Percentiles rank a stretch among this genome's conserved stretches.
Evolutionary conservation across 108 stramenopile species (phyloP).

Genomic region (Nitzschia sp.): DNA sequence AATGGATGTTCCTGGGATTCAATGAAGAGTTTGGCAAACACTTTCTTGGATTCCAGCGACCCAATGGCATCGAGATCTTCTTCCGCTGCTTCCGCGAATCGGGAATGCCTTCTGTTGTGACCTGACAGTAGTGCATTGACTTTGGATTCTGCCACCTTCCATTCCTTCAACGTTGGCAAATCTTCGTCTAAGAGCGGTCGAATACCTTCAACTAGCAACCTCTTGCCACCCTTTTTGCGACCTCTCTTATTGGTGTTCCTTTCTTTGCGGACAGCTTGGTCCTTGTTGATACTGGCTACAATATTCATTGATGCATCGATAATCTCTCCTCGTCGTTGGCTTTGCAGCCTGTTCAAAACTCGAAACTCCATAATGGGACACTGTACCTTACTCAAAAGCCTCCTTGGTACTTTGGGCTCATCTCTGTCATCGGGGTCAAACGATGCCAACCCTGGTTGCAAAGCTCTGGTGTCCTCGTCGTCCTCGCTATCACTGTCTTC

Average conservation of each 20-base stretch:
- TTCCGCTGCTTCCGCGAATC: not conserved
- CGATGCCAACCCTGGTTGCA: not conserved
- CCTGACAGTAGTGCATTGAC: slow-evolving; percentile 1
- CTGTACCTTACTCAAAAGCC: slow-evolving; percentile 22
- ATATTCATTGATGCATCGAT: slow-evolving; percentile 57
- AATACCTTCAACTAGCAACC: not conserved
- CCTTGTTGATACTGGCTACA: slow-evolving; percentile 37
- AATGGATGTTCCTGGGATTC: slow-evolving; percentile 69
- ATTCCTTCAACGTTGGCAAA: not conserved
- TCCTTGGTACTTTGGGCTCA: not conserved
- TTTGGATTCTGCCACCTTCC: not conserved
- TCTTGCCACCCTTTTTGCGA: not conserved
- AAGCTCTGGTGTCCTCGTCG: not conserved
- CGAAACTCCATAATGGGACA: slow-evolving; percentile 78
- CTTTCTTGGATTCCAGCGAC: slow-evolving; percentile 39
- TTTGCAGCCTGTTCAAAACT: slow-evolving; percentile 54
- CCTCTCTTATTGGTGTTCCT: not conserved
- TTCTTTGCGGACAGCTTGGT: not conserved
- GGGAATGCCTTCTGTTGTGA: not conserved
- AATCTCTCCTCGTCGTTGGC: slow-evolving; percentile 49
- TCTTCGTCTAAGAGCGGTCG: not conserved
- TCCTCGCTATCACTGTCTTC: not conserved
- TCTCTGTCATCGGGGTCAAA: not conserved
- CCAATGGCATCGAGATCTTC: not conserved
- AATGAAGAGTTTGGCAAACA: slow-evolving; percentile 55